Evolutionary conservation across 192 early-diverging fungal genomes (phyloP).

Genomic region (Linnemannia schmuckeri): DNA sequence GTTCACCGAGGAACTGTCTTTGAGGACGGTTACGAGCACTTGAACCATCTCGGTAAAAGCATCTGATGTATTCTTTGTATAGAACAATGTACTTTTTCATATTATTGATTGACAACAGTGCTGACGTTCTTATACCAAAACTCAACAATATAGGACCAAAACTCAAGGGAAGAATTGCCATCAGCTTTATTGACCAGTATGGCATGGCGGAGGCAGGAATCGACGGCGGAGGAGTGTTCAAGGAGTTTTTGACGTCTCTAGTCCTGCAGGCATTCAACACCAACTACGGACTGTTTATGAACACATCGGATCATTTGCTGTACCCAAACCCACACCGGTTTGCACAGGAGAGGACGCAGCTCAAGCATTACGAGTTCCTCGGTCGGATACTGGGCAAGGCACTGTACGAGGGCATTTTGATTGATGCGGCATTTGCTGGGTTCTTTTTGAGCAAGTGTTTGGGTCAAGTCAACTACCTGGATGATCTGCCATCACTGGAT

Average conservation of each 20-base stretch:
- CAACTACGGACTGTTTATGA: constrained; percentile 74
- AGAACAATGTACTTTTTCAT: background rate
- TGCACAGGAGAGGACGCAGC: constrained; percentile 61
- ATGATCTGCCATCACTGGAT: constrained; percentile 86
- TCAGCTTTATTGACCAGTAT: constrained; percentile 88
- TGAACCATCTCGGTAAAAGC: constrained; percentile 73
- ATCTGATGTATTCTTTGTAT: background rate
- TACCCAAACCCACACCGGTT: constrained; percentile 79
- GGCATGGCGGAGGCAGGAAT: constrained; percentile 92
- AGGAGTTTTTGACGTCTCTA: constrained; percentile 92
- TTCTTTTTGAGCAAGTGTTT: constrained; percentile 87
- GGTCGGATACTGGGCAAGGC: constrained; percentile 89
- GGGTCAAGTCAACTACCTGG: constrained; percentile 60
- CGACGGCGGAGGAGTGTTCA: constrained; percentile 98
- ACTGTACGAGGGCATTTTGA: constrained; percentile 87
- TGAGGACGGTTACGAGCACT: constrained; percentile 87
- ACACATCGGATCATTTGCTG: constrained; percentile 74
- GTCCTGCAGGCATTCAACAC: constrained; percentile 82
- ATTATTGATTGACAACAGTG: background rate
- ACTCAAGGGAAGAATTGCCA: constrained; percentile 85
- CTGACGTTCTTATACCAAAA: background rate
- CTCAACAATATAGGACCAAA: constrained; percentile 54
- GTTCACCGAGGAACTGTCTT: constrained; percentile 86
- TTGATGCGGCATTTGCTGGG: constrained; percentile 85
- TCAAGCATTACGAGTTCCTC: constrained; percentile 80